Conservation (phyloP, 805 yeast species). For the Kodamaea leandrae region DNA sequence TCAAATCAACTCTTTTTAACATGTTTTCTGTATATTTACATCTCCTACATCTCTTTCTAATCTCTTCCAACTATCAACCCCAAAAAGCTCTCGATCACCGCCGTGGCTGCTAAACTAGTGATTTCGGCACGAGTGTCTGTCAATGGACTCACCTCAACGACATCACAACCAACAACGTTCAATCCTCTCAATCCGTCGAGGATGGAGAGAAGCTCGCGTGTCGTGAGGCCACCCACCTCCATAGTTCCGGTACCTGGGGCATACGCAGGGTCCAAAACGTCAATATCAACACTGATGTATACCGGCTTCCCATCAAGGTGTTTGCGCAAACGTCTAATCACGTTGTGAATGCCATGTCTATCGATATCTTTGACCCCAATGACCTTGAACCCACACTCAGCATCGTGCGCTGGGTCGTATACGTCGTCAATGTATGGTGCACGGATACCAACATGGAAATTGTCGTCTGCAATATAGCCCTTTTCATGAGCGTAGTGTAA, state of each 20-base stretch:
- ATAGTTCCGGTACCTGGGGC: constrained; percentile 83
- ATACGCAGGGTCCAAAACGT: constrained; percentile 67
- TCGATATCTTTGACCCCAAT: constrained; percentile 50
- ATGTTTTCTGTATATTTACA: too few species aligned
- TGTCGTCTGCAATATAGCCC: constrained; percentile 52
- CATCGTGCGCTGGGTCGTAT: constrained; percentile 44
- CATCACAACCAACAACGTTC: constrained; percentile 69
- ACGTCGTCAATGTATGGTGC: constrained; percentile 54
- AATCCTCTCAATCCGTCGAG: constrained; percentile 60
- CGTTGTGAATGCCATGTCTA: constrained; percentile 33
- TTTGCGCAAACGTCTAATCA: constrained; percentile 32
- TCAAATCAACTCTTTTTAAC: too few species aligned
- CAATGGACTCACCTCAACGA: constrained; percentile 72
- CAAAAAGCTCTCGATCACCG: constrained; percentile 51
- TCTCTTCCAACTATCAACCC: constrained; percentile 41
- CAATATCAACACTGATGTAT: constrained; percentile 50
- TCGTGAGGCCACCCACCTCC: constrained; percentile 71
- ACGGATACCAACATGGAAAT: constrained; percentile 62
- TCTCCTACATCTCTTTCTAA: too few species aligned
- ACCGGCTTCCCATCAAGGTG: constrained; percentile 41
- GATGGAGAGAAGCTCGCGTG: constrained; percentile 57
- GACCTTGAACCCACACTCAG: constrained; percentile 47
- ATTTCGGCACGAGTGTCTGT: constrained; percentile 58
- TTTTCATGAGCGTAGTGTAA: constrained; percentile 68
- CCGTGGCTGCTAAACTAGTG: constrained; percentile 65